phyloP scores from a whole-genome alignment of 768 basidiomycete genomes.

The Mycena alexandri region DNA sequence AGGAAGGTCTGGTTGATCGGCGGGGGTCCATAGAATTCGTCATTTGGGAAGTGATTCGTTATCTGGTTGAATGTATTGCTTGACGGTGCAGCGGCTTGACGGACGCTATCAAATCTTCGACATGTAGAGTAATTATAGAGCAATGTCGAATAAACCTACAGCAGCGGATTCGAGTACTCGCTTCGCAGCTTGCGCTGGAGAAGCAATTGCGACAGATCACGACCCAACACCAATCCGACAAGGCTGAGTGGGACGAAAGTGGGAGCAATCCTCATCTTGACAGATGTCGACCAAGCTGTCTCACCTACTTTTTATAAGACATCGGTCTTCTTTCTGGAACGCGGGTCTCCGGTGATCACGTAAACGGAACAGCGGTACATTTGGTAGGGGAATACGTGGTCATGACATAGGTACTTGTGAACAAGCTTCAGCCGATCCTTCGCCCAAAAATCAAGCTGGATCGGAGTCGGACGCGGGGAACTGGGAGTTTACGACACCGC shows the following conservation, averaged over 20 bases:
- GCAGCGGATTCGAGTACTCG: not conserved
- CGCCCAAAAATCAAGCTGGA: conserved; percentile 1
- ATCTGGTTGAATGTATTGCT: conserved; percentile 27
- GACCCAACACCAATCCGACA: conserved; percentile 18
- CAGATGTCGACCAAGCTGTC: conserved; percentile 1
- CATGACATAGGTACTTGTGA: conserved; percentile 1
- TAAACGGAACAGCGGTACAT: conserved; percentile 3
- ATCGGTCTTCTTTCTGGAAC: conserved; percentile 8
- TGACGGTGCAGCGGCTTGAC: conserved; percentile 14
- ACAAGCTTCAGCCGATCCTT: conserved; percentile 6
- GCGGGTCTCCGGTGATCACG: not conserved
- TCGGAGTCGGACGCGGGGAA: conserved; percentile 1
- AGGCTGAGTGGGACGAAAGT: conserved; percentile 13
- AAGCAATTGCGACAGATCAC: conserved; percentile 20
- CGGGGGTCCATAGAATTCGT: no score
- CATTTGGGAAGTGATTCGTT: no score
- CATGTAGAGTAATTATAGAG: no score
- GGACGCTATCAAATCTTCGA: conserved; percentile 6
- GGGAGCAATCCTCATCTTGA: conserved; percentile 20
- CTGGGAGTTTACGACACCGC: conserved; percentile 6
- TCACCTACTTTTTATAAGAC: conserved; percentile 4
- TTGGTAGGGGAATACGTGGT: not conserved
- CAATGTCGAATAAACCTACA: conserved; percentile 10
- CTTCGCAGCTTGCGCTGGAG: conserved; percentile 26
- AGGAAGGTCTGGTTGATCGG: no score